Percentiles rank a stretch among this genome's conserved stretches.
Evolutionary conservation across 495 filamentous ascomycete genomes (phyloP).

Genomic region (Neurospora tetraspora): DNA sequence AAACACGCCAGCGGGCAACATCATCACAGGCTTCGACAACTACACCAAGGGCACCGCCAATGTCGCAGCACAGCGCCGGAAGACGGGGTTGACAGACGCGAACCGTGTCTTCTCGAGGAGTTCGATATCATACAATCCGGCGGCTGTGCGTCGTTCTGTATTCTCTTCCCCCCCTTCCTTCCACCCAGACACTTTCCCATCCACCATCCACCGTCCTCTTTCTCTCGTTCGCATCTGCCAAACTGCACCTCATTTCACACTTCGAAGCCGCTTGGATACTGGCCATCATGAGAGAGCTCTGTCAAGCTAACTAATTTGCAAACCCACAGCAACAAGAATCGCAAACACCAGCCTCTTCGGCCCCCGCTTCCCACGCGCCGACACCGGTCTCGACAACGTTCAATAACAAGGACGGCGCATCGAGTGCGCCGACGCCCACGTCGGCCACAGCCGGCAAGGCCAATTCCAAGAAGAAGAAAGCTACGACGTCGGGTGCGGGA

Average conservation of each 20-base stretch:
- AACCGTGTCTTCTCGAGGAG: slow-evolving; percentile 51
- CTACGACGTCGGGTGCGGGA: slow-evolving; percentile 11
- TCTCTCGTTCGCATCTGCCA: background rate
- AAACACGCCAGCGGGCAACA: slow-evolving; percentile 83
- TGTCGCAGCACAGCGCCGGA: slow-evolving; percentile 37
- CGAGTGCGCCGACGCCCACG: slow-evolving; percentile 35
- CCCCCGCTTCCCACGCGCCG: slow-evolving; percentile 32
- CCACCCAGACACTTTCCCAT: background rate
- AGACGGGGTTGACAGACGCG: slow-evolving; percentile 38
- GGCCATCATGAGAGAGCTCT: background rate
- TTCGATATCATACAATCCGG: slow-evolving; percentile 45
- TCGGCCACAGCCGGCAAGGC: slow-evolving; percentile 30
- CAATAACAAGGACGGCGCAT: slow-evolving; percentile 22
- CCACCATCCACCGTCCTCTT: background rate
- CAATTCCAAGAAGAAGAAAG: slow-evolving; percentile 32
- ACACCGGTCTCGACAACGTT: slow-evolving; percentile 40
- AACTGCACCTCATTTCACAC: background rate
- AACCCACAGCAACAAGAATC: slow-evolving; percentile 20
- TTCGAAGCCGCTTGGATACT: background rate
- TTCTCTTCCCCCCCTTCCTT: background rate
- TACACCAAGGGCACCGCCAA: slow-evolving; percentile 76
- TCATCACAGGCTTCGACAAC: slow-evolving; percentile 93
- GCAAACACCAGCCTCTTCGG: slow-evolving; percentile 30
- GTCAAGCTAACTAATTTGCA: background rate
- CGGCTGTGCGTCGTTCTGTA: slow-evolving; percentile 24